Evolutionary conservation across 2,329 filamentous ascomycete genomes (phyloP).

Genomic region (Claviceps sorghi): DNA sequence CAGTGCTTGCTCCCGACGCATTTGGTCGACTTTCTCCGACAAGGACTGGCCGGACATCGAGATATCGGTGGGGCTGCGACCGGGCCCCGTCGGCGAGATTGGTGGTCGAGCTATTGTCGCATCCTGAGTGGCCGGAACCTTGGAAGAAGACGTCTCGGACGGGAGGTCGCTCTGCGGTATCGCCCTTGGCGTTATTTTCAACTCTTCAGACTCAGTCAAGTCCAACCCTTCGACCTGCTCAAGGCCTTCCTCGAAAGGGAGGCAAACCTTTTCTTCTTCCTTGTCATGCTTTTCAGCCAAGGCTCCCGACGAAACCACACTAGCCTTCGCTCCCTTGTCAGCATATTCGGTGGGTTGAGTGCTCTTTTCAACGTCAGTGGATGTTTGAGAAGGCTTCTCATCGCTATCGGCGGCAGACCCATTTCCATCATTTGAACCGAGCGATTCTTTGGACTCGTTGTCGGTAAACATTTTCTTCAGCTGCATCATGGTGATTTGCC

Average conservation of each 20-base stretch:
- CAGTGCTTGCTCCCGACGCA: conserved; percentile 32
- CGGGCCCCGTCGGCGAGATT: conserved; percentile 9
- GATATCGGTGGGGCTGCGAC: conserved; percentile 9
- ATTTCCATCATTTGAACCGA: conserved; percentile 54
- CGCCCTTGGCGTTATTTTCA: conserved; percentile 10
- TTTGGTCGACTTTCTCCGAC: conserved; percentile 34
- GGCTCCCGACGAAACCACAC: conserved; percentile 13
- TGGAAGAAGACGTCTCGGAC: background rate
- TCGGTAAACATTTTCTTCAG: conserved; percentile 91
- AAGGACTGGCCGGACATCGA: conserved; percentile 15
- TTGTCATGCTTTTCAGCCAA: conserved; percentile 8
- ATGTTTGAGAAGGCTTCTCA: conserved; percentile 31
- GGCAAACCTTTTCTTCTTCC: conserved; percentile 18
- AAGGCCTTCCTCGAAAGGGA: conserved; percentile 21
- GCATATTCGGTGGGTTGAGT: conserved; percentile 28
- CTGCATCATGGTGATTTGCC: conserved; percentile 79
- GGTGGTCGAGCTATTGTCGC: conserved; percentile 8
- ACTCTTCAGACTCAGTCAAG: conserved; percentile 24
- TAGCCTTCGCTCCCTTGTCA: conserved; percentile 20
- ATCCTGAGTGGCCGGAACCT: background rate
- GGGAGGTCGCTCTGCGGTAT: conserved; percentile 1
- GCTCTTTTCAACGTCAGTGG: conserved; percentile 31
- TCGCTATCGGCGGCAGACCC: conserved; percentile 38
- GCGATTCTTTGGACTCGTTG: conserved; percentile 65
- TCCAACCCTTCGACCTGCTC: conserved; percentile 37